A percentile compares a stretch with the other conserved stretches of the same genome.
Evolutionary conservation across 2,329 filamentous ascomycete species (phyloP).

Genomic region (Plectosphaerella sp.): DNA sequence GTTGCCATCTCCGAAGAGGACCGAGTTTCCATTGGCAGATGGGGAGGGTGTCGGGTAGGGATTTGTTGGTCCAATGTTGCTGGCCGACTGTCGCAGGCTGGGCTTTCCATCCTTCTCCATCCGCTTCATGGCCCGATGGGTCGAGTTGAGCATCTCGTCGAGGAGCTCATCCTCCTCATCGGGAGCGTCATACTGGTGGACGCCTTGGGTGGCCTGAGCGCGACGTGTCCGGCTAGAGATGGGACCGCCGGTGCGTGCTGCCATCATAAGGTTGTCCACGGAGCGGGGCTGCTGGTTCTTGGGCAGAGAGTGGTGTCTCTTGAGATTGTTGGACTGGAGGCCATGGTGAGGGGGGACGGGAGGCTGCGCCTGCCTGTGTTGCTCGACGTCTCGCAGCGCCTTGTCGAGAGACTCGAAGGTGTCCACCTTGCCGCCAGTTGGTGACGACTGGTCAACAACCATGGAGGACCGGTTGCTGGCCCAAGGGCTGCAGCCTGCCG

Average conservation of each 20-base stretch:
- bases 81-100: constrained; percentile 57
- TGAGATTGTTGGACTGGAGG: constrained; percentile 48
- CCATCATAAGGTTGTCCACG: constrained; percentile 58
- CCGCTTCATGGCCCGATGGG: constrained; percentile 68
- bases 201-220: constrained; percentile 69
- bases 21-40: constrained; percentile 76
- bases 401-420: constrained; percentile 58
- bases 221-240: constrained; percentile 77
- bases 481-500: constrained; percentile 88
- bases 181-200: constrained; percentile 86
- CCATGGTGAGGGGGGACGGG: constrained; percentile 52
- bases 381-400: constrained; percentile 50
- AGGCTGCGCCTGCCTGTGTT: constrained; percentile 39
- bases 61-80: constrained; percentile 56
- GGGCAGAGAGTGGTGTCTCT: constrained; percentile 61
- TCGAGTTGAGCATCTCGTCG: constrained; percentile 79
- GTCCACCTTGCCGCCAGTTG: constrained; percentile 41
- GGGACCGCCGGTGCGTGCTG: constrained; percentile 50
- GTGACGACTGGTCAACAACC: constrained; percentile 59
- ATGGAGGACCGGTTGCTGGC: constrained; percentile 81
- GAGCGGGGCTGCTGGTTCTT: constrained; percentile 57
- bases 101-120: constrained; percentile 54
- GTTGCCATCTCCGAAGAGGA: constrained; percentile 65
- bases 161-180: constrained; percentile 96
- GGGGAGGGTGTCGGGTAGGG: constrained; percentile 66